These are phyloP conservation scores for Sugiyamaella grinbergsii DNA, from an alignment of 1,139 yeast species.

Conservation along the genomic window DNA sequence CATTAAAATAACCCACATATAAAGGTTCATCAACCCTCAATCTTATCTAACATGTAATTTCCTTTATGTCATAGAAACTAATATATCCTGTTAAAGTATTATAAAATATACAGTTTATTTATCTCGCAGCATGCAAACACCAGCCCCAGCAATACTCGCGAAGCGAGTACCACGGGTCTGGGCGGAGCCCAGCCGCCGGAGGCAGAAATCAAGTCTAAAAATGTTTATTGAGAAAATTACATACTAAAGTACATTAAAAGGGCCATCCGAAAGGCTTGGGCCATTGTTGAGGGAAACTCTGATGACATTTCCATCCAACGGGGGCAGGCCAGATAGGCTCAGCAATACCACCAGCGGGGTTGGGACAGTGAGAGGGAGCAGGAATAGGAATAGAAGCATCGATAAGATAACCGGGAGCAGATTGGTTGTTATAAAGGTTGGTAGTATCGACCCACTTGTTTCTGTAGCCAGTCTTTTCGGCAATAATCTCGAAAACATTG, in stretches of 20 bases:
- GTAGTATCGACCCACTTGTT: slow-evolving; percentile 45
- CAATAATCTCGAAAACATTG: slow-evolving; percentile 49
- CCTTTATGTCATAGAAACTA: too few relatives aligned
- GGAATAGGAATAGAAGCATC: slow-evolving; percentile 44
- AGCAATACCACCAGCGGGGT: slow-evolving; percentile 46
- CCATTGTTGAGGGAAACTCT: slow-evolving; percentile 18
- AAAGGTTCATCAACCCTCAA: too few relatives aligned
- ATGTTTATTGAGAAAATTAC: neutral
- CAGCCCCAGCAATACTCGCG: too few relatives aligned
- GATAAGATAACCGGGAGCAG: slow-evolving; percentile 47
- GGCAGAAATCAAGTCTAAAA: too few relatives aligned
- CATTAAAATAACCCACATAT: too few relatives aligned
- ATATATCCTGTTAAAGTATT: too few relatives aligned
- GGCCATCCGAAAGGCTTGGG: slow-evolving; percentile 22
- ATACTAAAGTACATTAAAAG: slow-evolving; percentile 2
- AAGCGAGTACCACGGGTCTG: too few relatives aligned
- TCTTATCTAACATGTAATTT: too few relatives aligned
- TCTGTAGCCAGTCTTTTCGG: slow-evolving; percentile 42
- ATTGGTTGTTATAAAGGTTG: slow-evolving; percentile 45
- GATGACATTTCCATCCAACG: slow-evolving; percentile 15
- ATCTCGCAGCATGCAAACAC: too few relatives aligned
- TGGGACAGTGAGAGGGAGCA: slow-evolving; percentile 46
- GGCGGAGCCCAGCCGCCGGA: too few relatives aligned
- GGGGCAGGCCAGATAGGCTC: slow-evolving; percentile 25
- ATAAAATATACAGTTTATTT: too few relatives aligned